phyloP scores from a whole-genome alignment of 805 yeast species.

The Lachancea sp. region DNA sequence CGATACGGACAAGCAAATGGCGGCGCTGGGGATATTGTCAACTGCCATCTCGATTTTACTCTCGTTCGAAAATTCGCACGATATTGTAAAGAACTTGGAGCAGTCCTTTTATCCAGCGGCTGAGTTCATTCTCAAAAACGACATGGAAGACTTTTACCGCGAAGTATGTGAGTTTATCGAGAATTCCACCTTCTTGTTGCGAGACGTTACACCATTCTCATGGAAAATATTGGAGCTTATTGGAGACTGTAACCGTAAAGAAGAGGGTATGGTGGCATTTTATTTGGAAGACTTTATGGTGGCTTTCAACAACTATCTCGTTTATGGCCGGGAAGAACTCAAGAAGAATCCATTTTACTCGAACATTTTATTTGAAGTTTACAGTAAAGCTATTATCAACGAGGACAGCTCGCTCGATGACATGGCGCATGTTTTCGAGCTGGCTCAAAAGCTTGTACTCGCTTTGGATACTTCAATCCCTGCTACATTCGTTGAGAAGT shows the following conservation, averaged over 20 bases:
- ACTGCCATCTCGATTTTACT: conserved; percentile 77
- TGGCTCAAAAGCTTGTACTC: conserved; percentile 58
- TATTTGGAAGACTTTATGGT: conserved; percentile 73
- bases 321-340: conserved; percentile 49
- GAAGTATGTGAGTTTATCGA: conserved; percentile 75
- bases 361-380: conserved; percentile 45
- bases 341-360: conserved; percentile 42
- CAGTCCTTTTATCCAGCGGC: conserved; percentile 65
- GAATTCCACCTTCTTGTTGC: conserved; percentile 54
- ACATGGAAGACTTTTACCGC: conserved; percentile 64
- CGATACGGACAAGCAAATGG: conserved; percentile 65
- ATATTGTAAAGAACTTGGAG: conserved; percentile 57
- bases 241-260: conserved; percentile 28
- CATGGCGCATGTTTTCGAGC: conserved; percentile 49
- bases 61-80: conserved; percentile 75
- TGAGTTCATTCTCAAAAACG: conserved; percentile 56
- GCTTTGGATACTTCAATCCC: conserved; percentile 44
- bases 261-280: conserved; percentile 49
- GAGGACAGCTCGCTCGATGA: conserved; percentile 55
- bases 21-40: conserved; percentile 73
- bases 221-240: conserved; percentile 66
- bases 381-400: conserved; percentile 34
- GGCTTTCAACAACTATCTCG: conserved; percentile 65
- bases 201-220: conserved; percentile 58
- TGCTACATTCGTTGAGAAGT: conserved; percentile 39